phyloP scores from a whole-genome alignment of 2,329 filamentous ascomycete species.

The Lachnellula hyalina region DNA sequence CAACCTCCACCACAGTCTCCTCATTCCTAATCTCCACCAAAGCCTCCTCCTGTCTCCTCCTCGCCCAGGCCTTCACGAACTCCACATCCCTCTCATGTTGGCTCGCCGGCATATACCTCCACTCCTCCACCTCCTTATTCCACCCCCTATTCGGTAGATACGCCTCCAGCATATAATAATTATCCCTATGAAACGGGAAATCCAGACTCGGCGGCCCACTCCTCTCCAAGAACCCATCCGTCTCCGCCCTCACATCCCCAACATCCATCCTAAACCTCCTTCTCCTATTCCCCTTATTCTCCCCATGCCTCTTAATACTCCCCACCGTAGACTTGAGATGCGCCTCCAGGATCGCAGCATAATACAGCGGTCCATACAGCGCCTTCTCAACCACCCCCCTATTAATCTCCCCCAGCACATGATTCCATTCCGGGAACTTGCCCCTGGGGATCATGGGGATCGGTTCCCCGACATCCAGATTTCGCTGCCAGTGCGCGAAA shows the following conservation, averaged over 20 bases:
- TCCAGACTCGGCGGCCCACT: constrained; percentile 47
- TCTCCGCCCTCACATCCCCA: constrained; percentile 40
- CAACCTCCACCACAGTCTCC: too few relatives aligned
- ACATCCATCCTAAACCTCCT: constrained; percentile 41
- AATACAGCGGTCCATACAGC: constrained; percentile 42
- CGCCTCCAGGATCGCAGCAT: constrained; percentile 44
- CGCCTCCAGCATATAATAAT: constrained; percentile 54
- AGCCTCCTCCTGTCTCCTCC: constrained; percentile 2
- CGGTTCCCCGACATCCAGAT: constrained; percentile 46
- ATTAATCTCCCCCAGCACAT: constrained; percentile 38
- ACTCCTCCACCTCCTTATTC: constrained; percentile 39
- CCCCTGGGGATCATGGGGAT: constrained; percentile 48
- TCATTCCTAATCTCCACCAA: too few relatives aligned
- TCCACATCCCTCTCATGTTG: constrained; percentile 18
- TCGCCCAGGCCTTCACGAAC: constrained; percentile 14
- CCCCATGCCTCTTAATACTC: constrained; percentile 41
- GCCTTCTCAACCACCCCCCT: constrained; percentile 42
- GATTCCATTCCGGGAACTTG: constrained; percentile 45
- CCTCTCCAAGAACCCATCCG: constrained; percentile 46
- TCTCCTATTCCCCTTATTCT: constrained; percentile 43
- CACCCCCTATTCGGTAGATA: constrained; percentile 53
- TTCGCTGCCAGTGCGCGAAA: constrained; percentile 49
- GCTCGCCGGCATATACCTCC: constrained; percentile 39
- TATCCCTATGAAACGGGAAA: constrained; percentile 50
- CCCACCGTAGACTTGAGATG: constrained; percentile 43